Evolutionary conservation across 2,329 filamentous ascomycete genomes (phyloP).

Genomic region (Fusarium luffae): DNA sequence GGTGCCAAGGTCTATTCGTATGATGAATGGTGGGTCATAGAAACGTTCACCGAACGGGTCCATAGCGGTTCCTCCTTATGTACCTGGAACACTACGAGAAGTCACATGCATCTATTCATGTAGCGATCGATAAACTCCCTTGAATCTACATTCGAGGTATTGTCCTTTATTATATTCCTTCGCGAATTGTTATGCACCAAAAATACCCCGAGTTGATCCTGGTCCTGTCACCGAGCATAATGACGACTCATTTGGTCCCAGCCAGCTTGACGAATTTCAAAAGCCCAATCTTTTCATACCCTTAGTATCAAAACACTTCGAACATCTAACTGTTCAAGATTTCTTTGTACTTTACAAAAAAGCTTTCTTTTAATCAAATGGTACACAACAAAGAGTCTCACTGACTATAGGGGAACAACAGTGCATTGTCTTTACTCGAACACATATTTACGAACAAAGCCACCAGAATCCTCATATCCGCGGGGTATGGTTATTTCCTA

Average conservation of each 20-base stretch:
- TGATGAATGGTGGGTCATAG: not conserved
- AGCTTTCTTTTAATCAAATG: not conserved
- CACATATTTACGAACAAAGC: not conserved
- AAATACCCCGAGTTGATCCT: not conserved
- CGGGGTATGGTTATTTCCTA: not conserved
- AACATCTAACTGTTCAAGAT: not conserved
- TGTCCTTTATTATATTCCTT: not conserved
- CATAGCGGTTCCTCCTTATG: not conserved
- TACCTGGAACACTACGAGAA: not conserved
- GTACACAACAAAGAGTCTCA: not conserved
- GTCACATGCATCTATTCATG: not conserved
- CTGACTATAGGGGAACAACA: not conserved
- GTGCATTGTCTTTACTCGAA: not conserved
- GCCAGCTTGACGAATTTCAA: no score
- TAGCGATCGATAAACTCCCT: not conserved
- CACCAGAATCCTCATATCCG: rapidly evolving
- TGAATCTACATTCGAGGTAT: not conserved
- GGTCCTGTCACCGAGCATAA: not conserved
- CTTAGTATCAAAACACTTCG: not conserved
- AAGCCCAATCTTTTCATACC: not conserved
- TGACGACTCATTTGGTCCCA: no score
- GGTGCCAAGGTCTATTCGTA: not conserved
- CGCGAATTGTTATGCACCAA: not conserved
- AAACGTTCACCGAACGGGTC: not conserved
- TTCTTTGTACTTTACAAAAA: not conserved